Conservation (phyloP, 495 filamentous ascomycete genomes). For the Friedmanniomyces simplex region DNA sequence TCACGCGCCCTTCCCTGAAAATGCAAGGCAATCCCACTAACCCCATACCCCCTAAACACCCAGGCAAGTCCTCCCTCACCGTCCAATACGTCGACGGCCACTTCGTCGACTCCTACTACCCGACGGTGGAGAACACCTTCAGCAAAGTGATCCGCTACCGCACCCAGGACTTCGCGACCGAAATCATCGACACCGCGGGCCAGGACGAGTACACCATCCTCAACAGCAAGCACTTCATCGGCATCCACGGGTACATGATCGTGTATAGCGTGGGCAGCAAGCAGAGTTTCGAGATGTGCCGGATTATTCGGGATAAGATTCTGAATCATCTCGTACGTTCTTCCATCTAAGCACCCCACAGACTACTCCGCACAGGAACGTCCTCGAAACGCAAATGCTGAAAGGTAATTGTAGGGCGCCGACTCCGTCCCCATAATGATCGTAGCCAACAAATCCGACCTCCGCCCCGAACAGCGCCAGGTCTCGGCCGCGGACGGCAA, state of each 20-base stretch:
- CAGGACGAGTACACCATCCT: conserved; percentile 99
- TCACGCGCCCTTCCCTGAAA: no score
- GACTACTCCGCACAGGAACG: no score
- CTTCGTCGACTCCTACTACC: conserved; percentile 98
- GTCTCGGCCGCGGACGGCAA: conserved; percentile 76
- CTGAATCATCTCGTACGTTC: conserved; percentile 80
- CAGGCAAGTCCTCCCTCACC: conserved; percentile 95
- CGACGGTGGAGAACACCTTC: conserved; percentile 98
- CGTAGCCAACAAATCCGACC: conserved; percentile 94
- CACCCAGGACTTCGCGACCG: conserved; percentile 85
- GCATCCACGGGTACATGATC: conserved; percentile 97
- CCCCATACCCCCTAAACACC: no score
- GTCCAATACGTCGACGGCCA: conserved; percentile 96
- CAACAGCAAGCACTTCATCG: conserved; percentile 98
- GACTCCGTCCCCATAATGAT: conserved; percentile 88
- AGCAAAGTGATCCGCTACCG: conserved; percentile 87
- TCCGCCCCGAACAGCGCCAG: conserved; percentile 86
- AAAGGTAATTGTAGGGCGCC: conserved; percentile 52
- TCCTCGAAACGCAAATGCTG: no score
- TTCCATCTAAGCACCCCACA: no score
- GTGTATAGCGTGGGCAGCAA: conserved; percentile 90
- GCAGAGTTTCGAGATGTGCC: conserved; percentile 93
- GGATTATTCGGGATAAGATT: conserved; percentile 92
- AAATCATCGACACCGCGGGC: conserved; percentile 97
- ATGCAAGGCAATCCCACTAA: no score